Base-by-base conservation (phyloP, 2,329 filamentous ascomycete species). In the Pseudogymnoascus sp. region DNA sequence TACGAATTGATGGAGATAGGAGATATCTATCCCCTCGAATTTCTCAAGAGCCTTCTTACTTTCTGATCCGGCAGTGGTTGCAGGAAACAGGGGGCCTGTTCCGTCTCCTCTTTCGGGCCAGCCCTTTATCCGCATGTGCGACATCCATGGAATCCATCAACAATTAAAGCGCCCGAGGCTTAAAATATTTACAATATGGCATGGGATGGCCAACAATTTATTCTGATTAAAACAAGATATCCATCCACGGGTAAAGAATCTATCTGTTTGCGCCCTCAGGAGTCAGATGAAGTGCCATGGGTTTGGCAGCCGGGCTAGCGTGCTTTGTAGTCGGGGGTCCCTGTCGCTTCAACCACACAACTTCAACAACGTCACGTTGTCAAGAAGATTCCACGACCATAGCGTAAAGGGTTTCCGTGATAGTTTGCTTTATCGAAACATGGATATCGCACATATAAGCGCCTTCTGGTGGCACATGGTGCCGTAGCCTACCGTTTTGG, bases 1-100 rank as follows among this genome's bases (percentile, higher is more conserved):
- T 53, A 36, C 5, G 2, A 56, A 56, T 36, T 0, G n/a, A 18
- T 21, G 10, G 3, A 21, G 5, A 34, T 36, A 21, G 28, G 50
- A 14, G 16, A 14, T 56, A 56, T 56, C 2, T 34, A 56, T 16
- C 28, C 16, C 4, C 28, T 14, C 28, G 11, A 21, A 21, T 56
- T 31, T 56, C 8, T 21, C 28, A 56, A 34, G 8, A 12, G 28
- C n/a, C 16, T 34, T 21, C 50, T 34, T 56, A 56, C 50, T 56
- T 56, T 56, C 50, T 56, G 5, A 56, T 56, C 50, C 50, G 50
- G 50, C 50, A 56, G 11, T 56, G 50, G 50, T 56, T 56, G 50
- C 50, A 56, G 28, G 50, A 56, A 56, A 56, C 50, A 56, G 50
- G 50, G 50, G 50, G 50, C 28, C 50, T 18, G 10, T 56, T 56